Conservation (phyloP, 352 stramenopile species). For the Hyaloperonospora brassicae region DNA sequence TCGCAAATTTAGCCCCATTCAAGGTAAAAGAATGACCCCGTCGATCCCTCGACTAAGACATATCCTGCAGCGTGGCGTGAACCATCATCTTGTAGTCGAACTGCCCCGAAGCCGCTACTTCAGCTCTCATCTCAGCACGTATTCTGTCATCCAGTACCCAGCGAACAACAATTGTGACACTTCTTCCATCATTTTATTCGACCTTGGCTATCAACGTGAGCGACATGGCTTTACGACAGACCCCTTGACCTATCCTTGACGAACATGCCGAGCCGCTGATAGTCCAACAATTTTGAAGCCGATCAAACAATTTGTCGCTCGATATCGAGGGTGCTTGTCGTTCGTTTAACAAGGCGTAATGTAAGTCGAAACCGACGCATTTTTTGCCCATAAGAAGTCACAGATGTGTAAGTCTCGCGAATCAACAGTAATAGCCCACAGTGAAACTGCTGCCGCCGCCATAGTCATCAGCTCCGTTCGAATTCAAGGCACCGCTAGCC, state of each 20-base stretch:
- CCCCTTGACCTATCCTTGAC: no score
- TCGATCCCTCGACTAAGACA: neutral
- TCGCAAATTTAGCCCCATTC: neutral
- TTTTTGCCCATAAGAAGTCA: no score
- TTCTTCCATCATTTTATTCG: neutral
- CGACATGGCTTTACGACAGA: neutral
- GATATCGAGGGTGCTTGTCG: no score
- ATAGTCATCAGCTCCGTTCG: conserved; percentile 1
- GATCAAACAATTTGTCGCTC: no score
- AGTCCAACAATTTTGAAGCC: no score
- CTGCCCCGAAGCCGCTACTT: neutral
- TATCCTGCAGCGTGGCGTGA: neutral
- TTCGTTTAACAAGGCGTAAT: no score
- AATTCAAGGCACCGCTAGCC: neutral
- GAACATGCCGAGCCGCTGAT: no score
- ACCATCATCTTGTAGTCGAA: no score
- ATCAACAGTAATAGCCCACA: neutral
- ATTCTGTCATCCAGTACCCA: neutral
- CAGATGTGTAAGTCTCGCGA: no score
- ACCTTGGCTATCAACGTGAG: no score
- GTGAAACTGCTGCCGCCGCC: neutral
- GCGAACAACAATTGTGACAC: neutral
- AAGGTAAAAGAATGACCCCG: neutral
- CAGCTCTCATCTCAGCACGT: neutral
- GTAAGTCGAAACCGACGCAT: no score